Evolutionary conservation across 768 basidiomycete genomes (phyloP), one percentile per base, ranked within the genome.

Genomic region (Trametes sanguinea): DNA sequence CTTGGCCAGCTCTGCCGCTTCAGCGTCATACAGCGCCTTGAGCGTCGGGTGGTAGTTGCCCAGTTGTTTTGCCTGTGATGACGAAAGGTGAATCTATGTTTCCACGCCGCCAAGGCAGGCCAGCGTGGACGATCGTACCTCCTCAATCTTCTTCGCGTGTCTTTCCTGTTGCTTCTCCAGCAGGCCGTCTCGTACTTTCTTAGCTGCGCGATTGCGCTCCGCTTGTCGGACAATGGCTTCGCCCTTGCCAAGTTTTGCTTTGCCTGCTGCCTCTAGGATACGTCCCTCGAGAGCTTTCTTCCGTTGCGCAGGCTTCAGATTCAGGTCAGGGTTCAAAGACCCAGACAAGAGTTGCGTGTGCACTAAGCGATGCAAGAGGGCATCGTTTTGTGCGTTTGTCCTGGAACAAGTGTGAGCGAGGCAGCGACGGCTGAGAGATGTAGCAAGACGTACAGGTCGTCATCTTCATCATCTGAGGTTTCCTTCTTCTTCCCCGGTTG

Each of bases 11-110:
- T 27, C 50, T 6, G 67, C 65, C 11, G 66, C 48, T n/a, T 72
- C 71, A 5, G 76, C 70, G 39, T 83, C 83, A 68, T 86, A 91
- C 6, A 88, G 64, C 61, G 81, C 85, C 72, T 92, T 94, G 57
- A 94, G 76, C 4, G 81, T 78, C 42, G 89, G 91, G 67, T 94
- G 91, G 71, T 93, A 94, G 72, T 92, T 94, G 16, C 92, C 92
- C 63, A 90, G 64, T 64, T 89, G 83, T 75, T 93, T 94, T 5
- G 91, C 90, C 92, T 94, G 50, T 10, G 14, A 4, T 14, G 7
- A 5, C n/a, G 13, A 43, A 16, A 6, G 14, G 14, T 39, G 39
- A 39, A 13, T 39, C 8, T 39, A 7, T 8, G 8, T 8, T 13
- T 39, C 13, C 39, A 39, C 1, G 22, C 39, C 13, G 39, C 8